Conservation (phyloP, 495 filamentous ascomycete genomes). For the Aspergillus hancockii region DNA sequence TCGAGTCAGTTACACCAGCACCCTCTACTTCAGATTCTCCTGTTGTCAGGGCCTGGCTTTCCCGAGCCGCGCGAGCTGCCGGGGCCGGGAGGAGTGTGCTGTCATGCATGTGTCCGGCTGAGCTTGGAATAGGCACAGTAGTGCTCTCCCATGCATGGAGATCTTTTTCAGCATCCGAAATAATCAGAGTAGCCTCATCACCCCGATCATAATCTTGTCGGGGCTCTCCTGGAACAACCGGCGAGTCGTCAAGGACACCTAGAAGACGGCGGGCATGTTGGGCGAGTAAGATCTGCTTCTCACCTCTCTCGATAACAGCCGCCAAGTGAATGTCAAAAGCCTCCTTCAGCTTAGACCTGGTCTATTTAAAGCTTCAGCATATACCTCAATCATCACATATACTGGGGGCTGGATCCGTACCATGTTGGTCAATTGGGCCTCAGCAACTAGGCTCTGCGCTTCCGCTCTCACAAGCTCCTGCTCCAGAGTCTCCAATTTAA, state of each 20-base stretch:
- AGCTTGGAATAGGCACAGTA: slow-evolving; percentile 52
- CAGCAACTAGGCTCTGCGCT: slow-evolving; percentile 92
- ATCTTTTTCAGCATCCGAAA: slow-evolving; percentile 93
- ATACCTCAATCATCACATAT: not conserved
- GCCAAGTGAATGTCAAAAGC: slow-evolving; percentile 85
- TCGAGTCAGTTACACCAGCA: not conserved
- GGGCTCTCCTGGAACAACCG: slow-evolving; percentile 83
- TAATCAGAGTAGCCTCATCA: slow-evolving; percentile 69
- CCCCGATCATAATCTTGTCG: slow-evolving; percentile 64
- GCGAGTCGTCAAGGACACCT: slow-evolving; percentile 85
- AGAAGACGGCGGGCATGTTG: slow-evolving; percentile 83
- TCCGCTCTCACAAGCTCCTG: slow-evolving; percentile 95
- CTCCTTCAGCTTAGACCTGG: slow-evolving; percentile 89
- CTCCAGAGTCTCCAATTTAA: slow-evolving; percentile 77
- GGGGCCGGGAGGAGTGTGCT: slow-evolving; percentile 18
- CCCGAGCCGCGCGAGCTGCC: slow-evolving; percentile 3
- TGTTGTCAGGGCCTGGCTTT: not conserved
- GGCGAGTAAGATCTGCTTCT: slow-evolving; percentile 94
- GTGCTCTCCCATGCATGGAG: slow-evolving; percentile 70
- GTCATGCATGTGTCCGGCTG: slow-evolving; percentile 10
- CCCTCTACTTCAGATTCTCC: not conserved
- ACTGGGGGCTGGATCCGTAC: slow-evolving; percentile 43
- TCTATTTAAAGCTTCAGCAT: slow-evolving; percentile 49
- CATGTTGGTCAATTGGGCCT: slow-evolving; percentile 94
- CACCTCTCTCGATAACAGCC: slow-evolving; percentile 88